Evolutionary conservation across 2,329 filamentous ascomycete species (phyloP).

Genomic region (Colletotrichum spinosum): DNA sequence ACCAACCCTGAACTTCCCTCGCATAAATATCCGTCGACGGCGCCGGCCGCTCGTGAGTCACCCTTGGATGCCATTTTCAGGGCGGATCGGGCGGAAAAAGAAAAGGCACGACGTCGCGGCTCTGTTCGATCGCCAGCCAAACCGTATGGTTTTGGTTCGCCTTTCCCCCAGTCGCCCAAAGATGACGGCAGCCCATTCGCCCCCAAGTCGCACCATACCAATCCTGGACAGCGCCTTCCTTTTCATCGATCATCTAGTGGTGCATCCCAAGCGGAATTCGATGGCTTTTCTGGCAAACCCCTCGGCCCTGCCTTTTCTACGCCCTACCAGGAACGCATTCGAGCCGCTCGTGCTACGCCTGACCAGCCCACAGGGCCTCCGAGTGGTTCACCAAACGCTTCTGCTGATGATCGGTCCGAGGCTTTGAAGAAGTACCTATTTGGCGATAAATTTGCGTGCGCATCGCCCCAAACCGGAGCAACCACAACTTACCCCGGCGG

Average conservation of each 20-base stretch:
- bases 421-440: slow-evolving; percentile 70
- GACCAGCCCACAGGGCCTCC: slow-evolving; percentile 24
- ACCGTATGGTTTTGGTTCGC: slow-evolving; percentile 61
- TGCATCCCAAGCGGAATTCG: slow-evolving; percentile 77
- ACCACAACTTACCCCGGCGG: slow-evolving; percentile 9
- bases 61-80: slow-evolving; percentile 92
- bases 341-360: slow-evolving; percentile 58
- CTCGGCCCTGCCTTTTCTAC: slow-evolving; percentile 78
- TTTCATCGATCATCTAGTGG: slow-evolving; percentile 47
- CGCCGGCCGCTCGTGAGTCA: slow-evolving; percentile 66
- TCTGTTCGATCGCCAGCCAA: slow-evolving; percentile 56
- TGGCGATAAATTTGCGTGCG: slow-evolving; percentile 48
- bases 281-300: slow-evolving; percentile 65
- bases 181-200: slow-evolving; percentile 40
- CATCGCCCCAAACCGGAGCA: slow-evolving; percentile 25
- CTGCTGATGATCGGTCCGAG: slow-evolving; percentile 52
- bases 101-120: slow-evolving; percentile 67
- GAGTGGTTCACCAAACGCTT: slow-evolving; percentile 25
- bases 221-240: slow-evolving; percentile 31
- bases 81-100: slow-evolving; percentile 83
- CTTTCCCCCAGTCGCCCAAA: slow-evolving; percentile 55
- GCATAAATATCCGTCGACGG: slow-evolving; percentile 50
- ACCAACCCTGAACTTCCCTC: slow-evolving; percentile 64
- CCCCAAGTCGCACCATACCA: slow-evolving; percentile 28
- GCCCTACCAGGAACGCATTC: slow-evolving; percentile 71